Percentiles rank a stretch among this genome's conserved stretches.
phyloP scores from a whole-genome alignment of 352 stramenopile species.

The Globisporangium viniferum region DNA sequence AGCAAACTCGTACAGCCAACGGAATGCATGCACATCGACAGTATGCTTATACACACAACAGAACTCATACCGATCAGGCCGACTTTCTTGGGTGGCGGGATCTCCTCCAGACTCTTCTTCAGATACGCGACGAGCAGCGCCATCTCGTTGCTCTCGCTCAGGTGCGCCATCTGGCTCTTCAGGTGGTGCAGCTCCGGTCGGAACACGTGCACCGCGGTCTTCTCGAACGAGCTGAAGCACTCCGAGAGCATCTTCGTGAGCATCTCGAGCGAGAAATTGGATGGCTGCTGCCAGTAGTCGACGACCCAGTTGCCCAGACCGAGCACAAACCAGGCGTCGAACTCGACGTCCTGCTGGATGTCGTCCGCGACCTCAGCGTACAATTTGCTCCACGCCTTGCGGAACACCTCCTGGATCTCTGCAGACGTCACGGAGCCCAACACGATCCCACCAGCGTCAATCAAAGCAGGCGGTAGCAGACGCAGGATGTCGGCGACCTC shows the following conservation, averaged over 20 bases:
- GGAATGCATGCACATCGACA: slow-evolving; percentile 6
- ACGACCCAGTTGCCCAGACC: slow-evolving; percentile 65
- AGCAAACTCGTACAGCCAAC: not conserved
- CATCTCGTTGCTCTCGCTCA: slow-evolving; percentile 44
- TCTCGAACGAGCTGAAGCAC: slow-evolving; percentile 51
- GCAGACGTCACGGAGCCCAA: slow-evolving; percentile 29
- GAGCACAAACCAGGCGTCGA: slow-evolving; percentile 73
- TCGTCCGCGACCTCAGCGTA: slow-evolving; percentile 20
- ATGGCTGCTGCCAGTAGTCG: slow-evolving; percentile 81
- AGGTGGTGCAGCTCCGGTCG: slow-evolving; percentile 51
- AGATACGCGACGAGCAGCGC: slow-evolving; percentile 61
- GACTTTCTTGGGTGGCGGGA: slow-evolving; percentile 45
- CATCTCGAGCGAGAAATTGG: slow-evolving; percentile 72
- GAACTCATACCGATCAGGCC: slow-evolving; percentile 24
- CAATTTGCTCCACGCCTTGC: slow-evolving; percentile 9
- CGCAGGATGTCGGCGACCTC: slow-evolving; percentile 46
- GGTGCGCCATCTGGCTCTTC: slow-evolving; percentile 38
- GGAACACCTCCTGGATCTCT: slow-evolving; percentile 9
- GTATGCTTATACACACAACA: not conserved
- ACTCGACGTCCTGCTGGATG: slow-evolving; percentile 59
- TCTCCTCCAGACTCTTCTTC: slow-evolving; percentile 48
- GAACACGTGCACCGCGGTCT: slow-evolving; percentile 45
- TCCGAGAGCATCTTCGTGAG: slow-evolving; percentile 58
- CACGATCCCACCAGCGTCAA: slow-evolving; percentile 48
- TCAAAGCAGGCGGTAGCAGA: slow-evolving; percentile 50